Conservation (phyloP, 495 filamentous ascomycete species). For the Annulohypoxylon nitens region DNA sequence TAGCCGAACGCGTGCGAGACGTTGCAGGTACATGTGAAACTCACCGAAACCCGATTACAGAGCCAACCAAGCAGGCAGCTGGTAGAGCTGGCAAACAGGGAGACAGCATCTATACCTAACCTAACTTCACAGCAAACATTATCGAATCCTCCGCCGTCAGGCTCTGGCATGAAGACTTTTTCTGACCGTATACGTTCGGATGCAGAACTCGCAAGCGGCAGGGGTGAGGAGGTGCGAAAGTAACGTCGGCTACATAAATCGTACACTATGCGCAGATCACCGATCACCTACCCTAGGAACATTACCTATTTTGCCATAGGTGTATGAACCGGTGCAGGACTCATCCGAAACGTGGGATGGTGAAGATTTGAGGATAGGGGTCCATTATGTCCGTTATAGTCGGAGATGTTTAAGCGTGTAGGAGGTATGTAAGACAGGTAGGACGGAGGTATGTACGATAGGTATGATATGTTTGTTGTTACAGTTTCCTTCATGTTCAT, state of each 20-base stretch:
- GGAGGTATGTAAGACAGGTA: background rate
- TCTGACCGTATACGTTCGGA: conserved; percentile 16
- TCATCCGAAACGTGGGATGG: conserved; percentile 30
- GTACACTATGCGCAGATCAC: conserved; percentile 39
- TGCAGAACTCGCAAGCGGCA: conserved; percentile 21
- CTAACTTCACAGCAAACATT: conserved; percentile 29
- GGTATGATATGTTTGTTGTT: conserved; percentile 30
- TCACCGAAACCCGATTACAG: conserved; percentile 31
- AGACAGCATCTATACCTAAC: background rate
- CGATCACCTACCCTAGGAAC: conserved; percentile 2
- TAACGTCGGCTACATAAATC: conserved; percentile 37
- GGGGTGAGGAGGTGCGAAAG: conserved; percentile 31
- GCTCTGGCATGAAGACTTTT: conserved; percentile 22
- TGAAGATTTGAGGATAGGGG: conserved; percentile 34
- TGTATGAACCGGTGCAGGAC: conserved; percentile 15
- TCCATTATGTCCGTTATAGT: conserved; percentile 18
- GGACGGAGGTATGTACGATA: background rate
- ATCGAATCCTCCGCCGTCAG: conserved; percentile 9
- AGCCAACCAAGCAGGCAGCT: background rate
- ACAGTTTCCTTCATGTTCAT: conserved; percentile 25
- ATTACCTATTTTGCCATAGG: conserved; percentile 32
- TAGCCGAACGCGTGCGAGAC: conserved; percentile 21
- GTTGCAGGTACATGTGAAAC: conserved; percentile 34
- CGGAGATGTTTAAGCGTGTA: conserved; percentile 9
- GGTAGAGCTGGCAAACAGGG: conserved; percentile 16